These are phyloP conservation scores for Cyberlindnera mrakii DNA, from an alignment of 805 yeast genomes.

Conservation along the genomic window DNA sequence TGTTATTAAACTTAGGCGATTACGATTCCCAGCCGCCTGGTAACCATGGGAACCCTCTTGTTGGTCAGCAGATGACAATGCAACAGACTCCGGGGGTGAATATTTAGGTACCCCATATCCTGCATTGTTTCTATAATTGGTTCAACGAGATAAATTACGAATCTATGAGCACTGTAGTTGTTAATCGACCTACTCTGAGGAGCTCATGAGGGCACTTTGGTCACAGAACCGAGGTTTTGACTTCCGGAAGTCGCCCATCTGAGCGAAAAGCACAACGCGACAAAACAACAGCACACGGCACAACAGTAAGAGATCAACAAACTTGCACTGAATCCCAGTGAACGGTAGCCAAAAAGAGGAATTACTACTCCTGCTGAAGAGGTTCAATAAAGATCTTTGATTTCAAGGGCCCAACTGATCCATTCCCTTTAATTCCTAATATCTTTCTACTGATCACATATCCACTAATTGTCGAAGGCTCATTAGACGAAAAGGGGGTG, in stretches of 20 bases:
- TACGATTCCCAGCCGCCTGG: constrained; percentile 19
- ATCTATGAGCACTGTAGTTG: too few relatives aligned
- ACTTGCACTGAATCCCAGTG: too few relatives aligned
- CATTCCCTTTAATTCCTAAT: not conserved
- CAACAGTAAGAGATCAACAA: too few relatives aligned
- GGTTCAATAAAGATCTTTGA: too few relatives aligned
- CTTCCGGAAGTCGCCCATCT: not conserved
- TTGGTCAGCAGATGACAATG: constrained; percentile 2
- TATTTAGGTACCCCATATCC: not conserved
- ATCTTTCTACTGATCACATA: too few relatives aligned
- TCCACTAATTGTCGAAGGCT: too few relatives aligned
- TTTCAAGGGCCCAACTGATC: too few relatives aligned
- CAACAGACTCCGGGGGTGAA: not conserved
- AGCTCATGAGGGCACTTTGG: too few relatives aligned
- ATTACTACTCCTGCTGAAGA: too few relatives aligned
- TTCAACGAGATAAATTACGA: not conserved
- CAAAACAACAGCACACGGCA: not conserved
- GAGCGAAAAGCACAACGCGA: constrained; percentile 1
- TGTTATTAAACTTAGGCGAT: constrained; percentile 60
- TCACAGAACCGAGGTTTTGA: too few relatives aligned
- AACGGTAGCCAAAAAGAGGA: too few relatives aligned
- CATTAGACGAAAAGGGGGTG: not conserved
- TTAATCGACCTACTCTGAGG: too few relatives aligned
- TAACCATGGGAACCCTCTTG: constrained; percentile 4
- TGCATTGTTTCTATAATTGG: not conserved